These are phyloP conservation scores for Chytriomyces confervae DNA, from an alignment of 192 early-diverging fungal species.

Conservation along the genomic window DNA sequence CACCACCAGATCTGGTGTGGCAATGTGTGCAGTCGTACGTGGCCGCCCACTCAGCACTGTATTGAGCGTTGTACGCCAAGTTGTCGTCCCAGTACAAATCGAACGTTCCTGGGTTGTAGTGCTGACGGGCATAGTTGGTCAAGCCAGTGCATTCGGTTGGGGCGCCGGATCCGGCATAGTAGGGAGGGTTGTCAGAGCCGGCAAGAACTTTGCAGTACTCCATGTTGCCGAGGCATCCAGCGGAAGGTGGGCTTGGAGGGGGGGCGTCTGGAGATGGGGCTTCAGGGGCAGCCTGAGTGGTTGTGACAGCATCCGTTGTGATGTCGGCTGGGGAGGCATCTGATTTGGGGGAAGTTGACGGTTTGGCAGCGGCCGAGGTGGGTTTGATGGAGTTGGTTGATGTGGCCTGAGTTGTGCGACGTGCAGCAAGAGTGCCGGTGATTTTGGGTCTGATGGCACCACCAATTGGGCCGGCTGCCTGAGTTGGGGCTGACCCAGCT, in stretches of 20 bases:
- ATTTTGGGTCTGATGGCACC: neutral
- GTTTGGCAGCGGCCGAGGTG: neutral
- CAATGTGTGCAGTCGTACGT: slow-evolving; percentile 6
- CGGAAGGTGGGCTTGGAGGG: neutral
- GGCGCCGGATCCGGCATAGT: neutral
- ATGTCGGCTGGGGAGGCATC: neutral
- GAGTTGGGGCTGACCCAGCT: neutral
- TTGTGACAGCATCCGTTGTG: neutral
- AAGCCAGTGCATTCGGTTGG: neutral
- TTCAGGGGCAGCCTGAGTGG: neutral
- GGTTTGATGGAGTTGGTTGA: neutral
- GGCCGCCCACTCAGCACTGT: neutral
- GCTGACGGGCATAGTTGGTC: neutral
- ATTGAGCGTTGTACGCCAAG: neutral
- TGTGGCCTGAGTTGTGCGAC: neutral
- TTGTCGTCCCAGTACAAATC: slow-evolving; percentile 11
- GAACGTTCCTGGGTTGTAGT: neutral
- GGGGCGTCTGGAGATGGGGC: neutral
- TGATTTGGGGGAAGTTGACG: too few species aligned
- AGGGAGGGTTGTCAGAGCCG: slow-evolving; percentile 2
- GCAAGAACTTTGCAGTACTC: neutral
- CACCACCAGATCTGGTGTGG: slow-evolving; percentile 22
- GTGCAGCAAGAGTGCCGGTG: neutral
- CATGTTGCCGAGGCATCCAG: neutral
- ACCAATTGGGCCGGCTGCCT: neutral